A percentile compares a stretch with the other conserved stretches of the same genome.
phyloP scores from a whole-genome alignment of 495 filamentous ascomycete genomes.

The Xylaria cubensis region DNA sequence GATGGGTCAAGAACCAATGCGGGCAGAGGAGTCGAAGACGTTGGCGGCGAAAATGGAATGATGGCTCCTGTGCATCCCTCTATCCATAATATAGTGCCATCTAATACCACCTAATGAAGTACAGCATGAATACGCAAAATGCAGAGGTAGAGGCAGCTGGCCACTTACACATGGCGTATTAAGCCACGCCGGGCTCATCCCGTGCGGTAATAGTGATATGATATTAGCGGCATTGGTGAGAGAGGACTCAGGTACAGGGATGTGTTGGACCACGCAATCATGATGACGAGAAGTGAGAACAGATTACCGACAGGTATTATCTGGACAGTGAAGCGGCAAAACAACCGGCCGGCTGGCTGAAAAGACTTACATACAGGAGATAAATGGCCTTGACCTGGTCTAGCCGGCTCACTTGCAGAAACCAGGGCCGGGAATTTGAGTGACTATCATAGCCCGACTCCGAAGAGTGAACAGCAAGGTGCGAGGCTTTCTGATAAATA shows the following conservation, averaged over 20 bases:
- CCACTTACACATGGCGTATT: conserved; percentile 12
- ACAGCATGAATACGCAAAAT: conserved; percentile 11
- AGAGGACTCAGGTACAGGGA: conserved; percentile 9
- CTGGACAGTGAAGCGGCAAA: conserved; percentile 10
- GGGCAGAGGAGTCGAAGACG: neutral
- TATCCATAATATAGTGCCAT: conserved; percentile 11
- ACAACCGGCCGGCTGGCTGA: conserved; percentile 11
- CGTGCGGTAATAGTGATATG: conserved; percentile 17
- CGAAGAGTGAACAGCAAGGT: neutral
- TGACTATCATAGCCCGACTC: neutral
- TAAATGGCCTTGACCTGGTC: neutral
- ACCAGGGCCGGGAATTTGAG: neutral
- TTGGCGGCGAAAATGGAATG: conserved; percentile 1
- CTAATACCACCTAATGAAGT: conserved; percentile 9
- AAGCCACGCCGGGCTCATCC: conserved; percentile 5
- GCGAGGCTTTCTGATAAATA: conserved; percentile 9
- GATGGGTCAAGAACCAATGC: neutral
- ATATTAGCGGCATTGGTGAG: conserved; percentile 20
- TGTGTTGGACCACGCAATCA: conserved; percentile 23
- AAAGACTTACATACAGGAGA: neutral
- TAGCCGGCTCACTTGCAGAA: conserved; percentile 2
- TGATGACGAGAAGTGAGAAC: conserved; percentile 15
- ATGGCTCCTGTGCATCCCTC: conserved; percentile 7
- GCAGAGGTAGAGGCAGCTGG: conserved; percentile 3
- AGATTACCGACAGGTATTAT: conserved; percentile 13